Percentiles rank a stretch among this genome's conserved stretches.
Evolutionary conservation across 352 stramenopile species (phyloP).

Genomic region (Phytophthora lateralis): DNA sequence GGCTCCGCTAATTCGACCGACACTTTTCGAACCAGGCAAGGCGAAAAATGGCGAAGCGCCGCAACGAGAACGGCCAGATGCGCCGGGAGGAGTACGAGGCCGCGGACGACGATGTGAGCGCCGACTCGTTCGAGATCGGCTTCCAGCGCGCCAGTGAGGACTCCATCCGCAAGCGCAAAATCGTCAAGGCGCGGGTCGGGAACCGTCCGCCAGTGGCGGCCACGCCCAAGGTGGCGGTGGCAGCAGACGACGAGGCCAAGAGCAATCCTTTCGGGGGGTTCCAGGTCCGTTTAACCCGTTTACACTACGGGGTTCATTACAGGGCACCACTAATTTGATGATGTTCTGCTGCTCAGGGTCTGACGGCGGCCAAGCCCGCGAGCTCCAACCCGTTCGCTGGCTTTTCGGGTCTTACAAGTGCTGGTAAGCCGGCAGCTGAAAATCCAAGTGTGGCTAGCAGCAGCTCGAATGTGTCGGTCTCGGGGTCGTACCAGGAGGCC

Average conservation of each 20-base stretch:
- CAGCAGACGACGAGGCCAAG: slow-evolving; percentile 12
- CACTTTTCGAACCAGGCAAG: neutral
- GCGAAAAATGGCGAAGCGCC: slow-evolving; percentile 77
- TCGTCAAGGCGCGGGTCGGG: slow-evolving; percentile 68
- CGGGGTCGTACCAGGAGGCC: slow-evolving; percentile 66
- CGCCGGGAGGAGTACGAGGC: slow-evolving; percentile 87
- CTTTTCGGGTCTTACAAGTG: slow-evolving; percentile 57
- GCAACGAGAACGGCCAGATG: slow-evolving; percentile 86
- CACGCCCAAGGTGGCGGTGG: slow-evolving; percentile 21
- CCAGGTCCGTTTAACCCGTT: slow-evolving; percentile 26
- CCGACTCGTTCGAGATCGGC: slow-evolving; percentile 59
- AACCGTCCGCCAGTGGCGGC: slow-evolving; percentile 21
- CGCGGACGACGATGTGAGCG: slow-evolving; percentile 43
- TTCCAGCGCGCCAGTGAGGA: slow-evolving; percentile 78
- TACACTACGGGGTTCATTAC: neutral
- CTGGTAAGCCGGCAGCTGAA: slow-evolving; percentile 5
- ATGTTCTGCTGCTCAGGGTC: slow-evolving; percentile 26
- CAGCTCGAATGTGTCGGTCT: slow-evolving; percentile 4
- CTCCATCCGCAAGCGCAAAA: slow-evolving; percentile 75
- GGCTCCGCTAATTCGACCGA: neutral
- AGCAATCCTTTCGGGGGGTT: slow-evolving; percentile 59
- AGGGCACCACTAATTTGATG: slow-evolving; percentile 4
- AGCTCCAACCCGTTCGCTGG: slow-evolving; percentile 66
- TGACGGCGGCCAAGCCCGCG: slow-evolving; percentile 33
- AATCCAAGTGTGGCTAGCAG: slow-evolving; percentile 10